Conservation (phyloP, 441 rosid species). For the Lepidium campestre region DNA sequence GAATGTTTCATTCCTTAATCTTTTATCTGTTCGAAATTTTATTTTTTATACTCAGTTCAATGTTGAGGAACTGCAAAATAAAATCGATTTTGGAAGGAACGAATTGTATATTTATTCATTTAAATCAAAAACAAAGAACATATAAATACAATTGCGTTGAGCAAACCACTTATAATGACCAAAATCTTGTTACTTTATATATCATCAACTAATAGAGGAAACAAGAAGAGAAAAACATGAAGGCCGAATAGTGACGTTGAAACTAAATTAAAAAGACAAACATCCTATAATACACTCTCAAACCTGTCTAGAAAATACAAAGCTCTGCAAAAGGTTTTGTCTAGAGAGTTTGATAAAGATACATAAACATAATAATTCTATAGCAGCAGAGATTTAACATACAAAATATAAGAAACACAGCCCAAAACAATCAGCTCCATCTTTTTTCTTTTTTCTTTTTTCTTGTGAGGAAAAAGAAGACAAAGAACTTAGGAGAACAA, state of each 20-base stretch:
- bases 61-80: no score
- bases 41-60: no score
- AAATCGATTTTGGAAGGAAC: no score
- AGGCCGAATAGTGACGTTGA: background rate
- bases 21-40: no score
- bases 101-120: no score
- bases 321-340: slow-evolving; percentile 3
- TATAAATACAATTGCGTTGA: background rate
- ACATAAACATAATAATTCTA: slow-evolving; percentile 10
- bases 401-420: slow-evolving; percentile 12
- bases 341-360: slow-evolving; percentile 12
- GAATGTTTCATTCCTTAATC: no score
- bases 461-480: background rate
- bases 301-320: slow-evolving; percentile 18
- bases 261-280: background rate
- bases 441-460: background rate
- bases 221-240: background rate
- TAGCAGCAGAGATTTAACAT: slow-evolving; percentile 10
- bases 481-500: slow-evolving; percentile 9
- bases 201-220: background rate
- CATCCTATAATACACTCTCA: slow-evolving; percentile 26
- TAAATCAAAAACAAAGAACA: background rate
- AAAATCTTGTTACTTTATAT: background rate
- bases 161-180: background rate
- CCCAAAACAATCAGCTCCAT: slow-evolving; percentile 21